Conservation (phyloP, 1,284 basidiomycete species). For the Naganishia sp. region DNA sequence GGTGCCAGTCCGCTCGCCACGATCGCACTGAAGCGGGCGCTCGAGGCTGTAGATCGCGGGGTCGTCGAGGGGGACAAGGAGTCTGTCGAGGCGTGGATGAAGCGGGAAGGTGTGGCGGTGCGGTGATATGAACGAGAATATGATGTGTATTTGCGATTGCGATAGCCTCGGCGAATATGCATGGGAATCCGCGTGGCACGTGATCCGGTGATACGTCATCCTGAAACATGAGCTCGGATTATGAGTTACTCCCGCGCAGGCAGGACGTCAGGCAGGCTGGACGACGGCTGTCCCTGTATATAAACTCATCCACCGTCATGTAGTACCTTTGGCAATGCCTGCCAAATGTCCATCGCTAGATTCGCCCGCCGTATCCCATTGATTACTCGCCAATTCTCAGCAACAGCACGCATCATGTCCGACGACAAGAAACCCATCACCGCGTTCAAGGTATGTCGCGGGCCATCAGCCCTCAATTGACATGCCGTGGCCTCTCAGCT, state of each 20-base stretch:
- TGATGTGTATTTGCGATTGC: too few relatives aligned
- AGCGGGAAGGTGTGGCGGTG: slow-evolving; percentile 22
- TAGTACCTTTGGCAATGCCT: too few relatives aligned
- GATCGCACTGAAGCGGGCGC: slow-evolving; percentile 50
- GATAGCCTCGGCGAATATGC: neutral
- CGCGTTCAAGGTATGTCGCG: slow-evolving; percentile 13
- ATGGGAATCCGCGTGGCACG: neutral
- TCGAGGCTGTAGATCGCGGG: slow-evolving; percentile 48
- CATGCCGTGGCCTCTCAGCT: neutral
- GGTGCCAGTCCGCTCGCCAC: slow-evolving; percentile 49
- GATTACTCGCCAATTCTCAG: neutral
- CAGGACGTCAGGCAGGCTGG: too few relatives aligned
- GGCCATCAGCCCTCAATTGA: neutral
- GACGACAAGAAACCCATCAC: slow-evolving; percentile 27
- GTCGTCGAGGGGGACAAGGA: slow-evolving; percentile 38
- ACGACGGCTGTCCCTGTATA: too few relatives aligned
- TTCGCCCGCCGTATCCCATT: neutral
- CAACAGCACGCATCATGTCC: slow-evolving; percentile 13
- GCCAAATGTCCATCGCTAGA: neutral
- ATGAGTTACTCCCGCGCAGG: too few relatives aligned
- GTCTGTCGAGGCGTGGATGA: slow-evolving; percentile 27
- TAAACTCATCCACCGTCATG: too few relatives aligned
- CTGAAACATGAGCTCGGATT: too few relatives aligned
- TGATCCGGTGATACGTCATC: slow-evolving; percentile 7
- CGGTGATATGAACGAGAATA: neutral